Conservation (phyloP, 2,329 filamentous ascomycete genomes). For the Exophiala viscosa region DNA sequence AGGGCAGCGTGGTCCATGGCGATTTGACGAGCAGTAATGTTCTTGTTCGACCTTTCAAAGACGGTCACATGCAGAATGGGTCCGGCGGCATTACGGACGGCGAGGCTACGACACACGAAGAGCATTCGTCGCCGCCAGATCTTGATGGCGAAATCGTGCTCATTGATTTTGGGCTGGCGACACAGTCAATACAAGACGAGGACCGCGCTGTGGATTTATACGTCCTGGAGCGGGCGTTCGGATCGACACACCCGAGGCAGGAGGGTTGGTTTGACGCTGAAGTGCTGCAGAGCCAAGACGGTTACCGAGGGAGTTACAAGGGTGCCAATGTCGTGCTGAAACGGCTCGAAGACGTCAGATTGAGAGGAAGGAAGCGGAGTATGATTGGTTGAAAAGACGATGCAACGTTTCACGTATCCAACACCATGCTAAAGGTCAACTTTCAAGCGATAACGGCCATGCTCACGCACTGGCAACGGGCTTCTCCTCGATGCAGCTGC, state of each 20-base stretch:
- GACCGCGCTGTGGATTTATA: slow-evolving; percentile 95
- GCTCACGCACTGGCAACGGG: slow-evolving; percentile 1
- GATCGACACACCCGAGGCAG: slow-evolving; percentile 85
- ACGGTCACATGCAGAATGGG: slow-evolving; percentile 19
- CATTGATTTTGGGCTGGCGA: slow-evolving; percentile 91
- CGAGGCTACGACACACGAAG: slow-evolving; percentile 1
- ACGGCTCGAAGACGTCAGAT: slow-evolving; percentile 83
- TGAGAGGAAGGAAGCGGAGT: slow-evolving; percentile 92
- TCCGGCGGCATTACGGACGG: slow-evolving; percentile 23
- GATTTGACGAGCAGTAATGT: slow-evolving; percentile 97
- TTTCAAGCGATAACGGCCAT: slow-evolving; percentile 1
- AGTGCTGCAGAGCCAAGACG: slow-evolving; percentile 56
- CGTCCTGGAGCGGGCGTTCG: slow-evolving; percentile 90
- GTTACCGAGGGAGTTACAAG: slow-evolving; percentile 72
- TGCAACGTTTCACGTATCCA: slow-evolving; percentile 7
- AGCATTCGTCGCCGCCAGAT: slow-evolving; percentile 20
- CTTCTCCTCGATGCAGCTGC: slow-evolving; percentile 40
- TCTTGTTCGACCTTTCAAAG: slow-evolving; percentile 61
- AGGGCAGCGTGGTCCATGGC: slow-evolving; percentile 88
- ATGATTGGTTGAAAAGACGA: slow-evolving; percentile 70
- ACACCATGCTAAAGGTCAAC: slow-evolving; percentile 19
- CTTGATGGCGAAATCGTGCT: slow-evolving; percentile 74
- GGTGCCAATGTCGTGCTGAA: slow-evolving; percentile 70
- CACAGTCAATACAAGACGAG: slow-evolving; percentile 76
- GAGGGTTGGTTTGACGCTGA: slow-evolving; percentile 67